Evolutionary conservation across 768 basidiomycete genomes (phyloP).

Genomic region (Lactarius deliciosus): DNA sequence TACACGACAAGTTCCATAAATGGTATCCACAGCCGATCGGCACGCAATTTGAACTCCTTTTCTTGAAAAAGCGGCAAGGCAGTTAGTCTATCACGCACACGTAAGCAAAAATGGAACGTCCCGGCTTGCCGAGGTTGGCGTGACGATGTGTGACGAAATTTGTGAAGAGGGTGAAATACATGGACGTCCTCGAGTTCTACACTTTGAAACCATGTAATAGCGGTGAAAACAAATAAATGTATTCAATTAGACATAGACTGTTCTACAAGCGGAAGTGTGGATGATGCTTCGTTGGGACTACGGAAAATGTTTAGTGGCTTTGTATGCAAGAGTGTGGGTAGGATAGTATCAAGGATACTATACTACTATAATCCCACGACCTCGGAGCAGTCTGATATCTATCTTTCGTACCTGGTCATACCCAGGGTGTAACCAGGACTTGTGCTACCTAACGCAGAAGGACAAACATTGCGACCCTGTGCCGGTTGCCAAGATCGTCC

Average conservation of each 20-base stretch:
- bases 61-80: too few relatives aligned
- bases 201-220: not conserved
- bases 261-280: not conserved
- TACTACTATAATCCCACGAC: constrained; percentile 4
- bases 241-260: not conserved
- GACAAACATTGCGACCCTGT: constrained; percentile 62
- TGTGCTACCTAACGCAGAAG: constrained; percentile 79
- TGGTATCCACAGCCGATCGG: too few relatives aligned
- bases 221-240: not conserved
- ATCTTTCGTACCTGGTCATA: not conserved
- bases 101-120: too few relatives aligned
- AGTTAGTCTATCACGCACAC: too few relatives aligned
- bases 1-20: too few relatives aligned
- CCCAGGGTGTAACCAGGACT: constrained; percentile 65
- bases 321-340: not conserved
- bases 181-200: not conserved
- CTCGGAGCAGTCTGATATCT: not conserved
- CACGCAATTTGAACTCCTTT: too few relatives aligned
- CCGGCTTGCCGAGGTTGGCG: not conserved
- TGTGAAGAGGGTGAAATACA: not conserved
- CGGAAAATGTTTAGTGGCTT: not conserved
- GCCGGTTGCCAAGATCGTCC: constrained; percentile 72
- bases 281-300: not conserved
- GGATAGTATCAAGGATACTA: not conserved
- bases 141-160: not conserved